Conservation (phyloP, 2,329 filamentous ascomycete species). For the Hirsutella minnesotensis region DNA sequence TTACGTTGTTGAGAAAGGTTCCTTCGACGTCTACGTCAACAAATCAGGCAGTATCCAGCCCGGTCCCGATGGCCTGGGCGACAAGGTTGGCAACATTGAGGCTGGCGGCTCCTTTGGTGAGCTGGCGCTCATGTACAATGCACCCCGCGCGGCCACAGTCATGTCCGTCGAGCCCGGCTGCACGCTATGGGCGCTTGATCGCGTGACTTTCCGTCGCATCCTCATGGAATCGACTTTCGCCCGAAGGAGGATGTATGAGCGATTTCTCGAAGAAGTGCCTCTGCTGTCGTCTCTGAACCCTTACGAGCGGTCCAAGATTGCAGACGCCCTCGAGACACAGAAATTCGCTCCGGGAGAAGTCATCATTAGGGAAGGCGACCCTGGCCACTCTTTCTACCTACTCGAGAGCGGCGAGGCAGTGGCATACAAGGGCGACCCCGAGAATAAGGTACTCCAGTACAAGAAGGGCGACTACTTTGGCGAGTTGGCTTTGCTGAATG, state of each 20-base stretch:
- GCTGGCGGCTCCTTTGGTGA: slow-evolving; percentile 93
- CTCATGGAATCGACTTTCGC: slow-evolving; percentile 98
- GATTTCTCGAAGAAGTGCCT: slow-evolving; percentile 87
- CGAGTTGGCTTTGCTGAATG: slow-evolving; percentile 85
- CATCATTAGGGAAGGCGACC: slow-evolving; percentile 87
- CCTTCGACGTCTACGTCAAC: slow-evolving; percentile 88
- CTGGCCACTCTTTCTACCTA: slow-evolving; percentile 83
- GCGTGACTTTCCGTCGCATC: slow-evolving; percentile 92
- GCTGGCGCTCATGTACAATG: slow-evolving; percentile 96
- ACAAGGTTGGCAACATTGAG: slow-evolving; percentile 69
- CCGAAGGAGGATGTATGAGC: slow-evolving; percentile 91
- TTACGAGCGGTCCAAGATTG: slow-evolving; percentile 95
- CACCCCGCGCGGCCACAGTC: slow-evolving; percentile 88
- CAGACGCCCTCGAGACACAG: slow-evolving; percentile 84
- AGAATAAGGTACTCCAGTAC: slow-evolving; percentile 66
- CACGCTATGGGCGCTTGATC: slow-evolving; percentile 88
- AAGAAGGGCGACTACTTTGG: slow-evolving; percentile 94
- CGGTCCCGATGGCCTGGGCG: slow-evolving; percentile 71
- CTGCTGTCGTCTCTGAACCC: slow-evolving; percentile 71
- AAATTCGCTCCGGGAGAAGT: slow-evolving; percentile 70
- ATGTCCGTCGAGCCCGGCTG: slow-evolving; percentile 67
- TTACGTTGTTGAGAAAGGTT: slow-evolving; percentile 87
- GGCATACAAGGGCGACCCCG: slow-evolving; percentile 66
- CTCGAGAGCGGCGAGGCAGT: slow-evolving; percentile 80
- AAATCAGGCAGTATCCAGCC: slow-evolving; percentile 62